Conservation (phyloP, 352 stramenopile species). For the Pythium chondricola region DNA sequence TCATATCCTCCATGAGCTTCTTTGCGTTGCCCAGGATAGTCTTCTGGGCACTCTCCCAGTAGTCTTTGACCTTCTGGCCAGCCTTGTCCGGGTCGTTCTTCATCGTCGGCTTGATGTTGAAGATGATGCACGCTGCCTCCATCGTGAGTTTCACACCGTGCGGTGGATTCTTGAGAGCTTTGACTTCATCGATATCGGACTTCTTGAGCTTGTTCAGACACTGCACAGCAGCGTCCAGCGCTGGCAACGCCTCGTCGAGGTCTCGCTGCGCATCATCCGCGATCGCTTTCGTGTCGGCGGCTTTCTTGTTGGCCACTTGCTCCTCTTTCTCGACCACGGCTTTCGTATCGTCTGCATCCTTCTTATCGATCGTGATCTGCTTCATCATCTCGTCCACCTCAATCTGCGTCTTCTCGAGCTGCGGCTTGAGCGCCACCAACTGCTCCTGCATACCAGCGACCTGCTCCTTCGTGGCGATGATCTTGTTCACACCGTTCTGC, state of each 20-base stretch:
- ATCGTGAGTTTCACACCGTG: slow-evolving; percentile 87
- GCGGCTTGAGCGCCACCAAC: slow-evolving; percentile 88
- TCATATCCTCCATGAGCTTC: slow-evolving; percentile 87
- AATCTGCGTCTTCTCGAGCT: slow-evolving; percentile 89
- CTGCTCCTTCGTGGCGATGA: slow-evolving; percentile 89
- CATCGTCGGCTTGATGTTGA: slow-evolving; percentile 89
- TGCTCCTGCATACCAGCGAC: slow-evolving; percentile 90
- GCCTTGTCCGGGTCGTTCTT: slow-evolving; percentile 88
- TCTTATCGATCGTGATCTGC: slow-evolving; percentile 91
- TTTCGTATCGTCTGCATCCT: slow-evolving; percentile 89
- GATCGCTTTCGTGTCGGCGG: slow-evolving; percentile 89
- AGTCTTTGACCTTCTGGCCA: slow-evolving; percentile 87
- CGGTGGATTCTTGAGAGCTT: slow-evolving; percentile 84
- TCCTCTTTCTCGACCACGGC: slow-evolving; percentile 89
- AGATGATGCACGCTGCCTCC: slow-evolving; percentile 92
- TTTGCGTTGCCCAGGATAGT: slow-evolving; percentile 83
- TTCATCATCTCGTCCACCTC: slow-evolving; percentile 93
- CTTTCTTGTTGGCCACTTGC: slow-evolving; percentile 89
- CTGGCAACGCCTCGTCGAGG: slow-evolving; percentile 89
- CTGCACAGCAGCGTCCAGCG: slow-evolving; percentile 88
- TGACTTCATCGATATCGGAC: slow-evolving; percentile 92
- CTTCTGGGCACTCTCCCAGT: slow-evolving; percentile 86
- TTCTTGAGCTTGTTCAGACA: slow-evolving; percentile 92
- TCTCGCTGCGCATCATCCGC: slow-evolving; percentile 90
- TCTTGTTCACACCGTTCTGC: slow-evolving; percentile 91